Conservation (phyloP, 2,329 filamentous ascomycete genomes). For the Fusarium paranaense region DNA sequence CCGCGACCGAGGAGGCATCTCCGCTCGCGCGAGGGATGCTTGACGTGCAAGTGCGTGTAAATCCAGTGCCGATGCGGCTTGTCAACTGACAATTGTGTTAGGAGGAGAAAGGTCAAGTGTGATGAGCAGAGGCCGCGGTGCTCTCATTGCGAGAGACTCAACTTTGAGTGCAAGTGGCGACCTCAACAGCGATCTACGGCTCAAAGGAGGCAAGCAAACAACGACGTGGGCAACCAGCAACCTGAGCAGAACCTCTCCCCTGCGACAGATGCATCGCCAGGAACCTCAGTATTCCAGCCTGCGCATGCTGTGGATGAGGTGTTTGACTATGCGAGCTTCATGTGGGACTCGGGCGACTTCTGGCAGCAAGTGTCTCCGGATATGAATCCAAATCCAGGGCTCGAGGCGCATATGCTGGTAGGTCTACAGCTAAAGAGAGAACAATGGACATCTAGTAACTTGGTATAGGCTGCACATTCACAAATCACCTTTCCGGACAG, state of each 20-base stretch:
- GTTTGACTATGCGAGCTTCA: conserved; percentile 61
- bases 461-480: conserved; percentile 32
- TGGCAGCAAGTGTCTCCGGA: conserved; percentile 50
- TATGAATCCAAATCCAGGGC: conserved; percentile 36
- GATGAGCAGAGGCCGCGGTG: conserved; percentile 63
- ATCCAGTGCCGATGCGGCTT: too few species aligned
- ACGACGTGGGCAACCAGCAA: conserved; percentile 9
- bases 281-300: conserved; percentile 41
- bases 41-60: conserved; percentile 56
- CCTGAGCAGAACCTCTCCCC: conserved; percentile 43
- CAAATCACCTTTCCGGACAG: conserved; percentile 42
- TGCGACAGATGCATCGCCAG: conserved; percentile 44
- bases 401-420: conserved; percentile 40
- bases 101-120: conserved; percentile 62
- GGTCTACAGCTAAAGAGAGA: not conserved
- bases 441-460: not conserved
- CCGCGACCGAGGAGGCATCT: conserved; percentile 38
- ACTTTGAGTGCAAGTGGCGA: conserved; percentile 64
- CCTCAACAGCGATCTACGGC: conserved; percentile 45
- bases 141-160: conserved; percentile 63
- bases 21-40: conserved; percentile 50
- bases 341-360: conserved; percentile 57
- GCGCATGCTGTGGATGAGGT: conserved; percentile 54
- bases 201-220: conserved; percentile 28
- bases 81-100: conserved; percentile 27